Evolutionary conservation across 2,329 filamentous ascomycete species (phyloP), one percentile per base, ranked within the genome.

Genomic region (Colletotrichum coccodes): DNA sequence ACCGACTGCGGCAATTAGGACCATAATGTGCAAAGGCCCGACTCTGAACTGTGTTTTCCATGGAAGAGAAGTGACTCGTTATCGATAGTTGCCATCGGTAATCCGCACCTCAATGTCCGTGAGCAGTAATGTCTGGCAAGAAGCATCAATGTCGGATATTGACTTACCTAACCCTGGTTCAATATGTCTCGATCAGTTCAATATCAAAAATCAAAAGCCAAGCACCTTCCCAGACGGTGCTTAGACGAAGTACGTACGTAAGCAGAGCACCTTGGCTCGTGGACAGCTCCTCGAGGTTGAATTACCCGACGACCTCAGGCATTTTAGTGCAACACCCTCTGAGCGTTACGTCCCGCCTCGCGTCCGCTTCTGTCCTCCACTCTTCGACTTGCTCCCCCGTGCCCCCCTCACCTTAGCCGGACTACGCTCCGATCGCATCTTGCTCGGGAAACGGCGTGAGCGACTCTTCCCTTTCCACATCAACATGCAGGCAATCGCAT

Each of bases 371-470:
- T 23, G 23, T 47, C 65, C 40, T 53, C 54, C 60, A 63, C 32
- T 28, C 34, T 56, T 36, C 59, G 58, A 66, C 38, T 61, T 40
- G 47, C 40, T 11, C 50, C 30, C 30, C 44, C 47, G 26, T 50
- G 47, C 57, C 30, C 47, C 53, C 38, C 49, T 65, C 38, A 30
- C 16, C 26, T 40, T 50, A 28, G n/a, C 36, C 66, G 66, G 66
- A 69, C 66, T 54, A 66, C 54, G 62, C 66, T 69, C 66, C 66
- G 66, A 65, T 69, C 66, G 61, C 61, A 60, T 69, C 65, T 68
- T 53, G 61, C 65, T 56, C 61, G 61, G 65, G 61, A 56, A 40
- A 50, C 53, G 54, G 61, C 47, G 61, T 32, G 65, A 50, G 54
- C 53, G 36, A 52, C 49, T 65, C 54, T 68, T 58, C 46, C 64